These are phyloP conservation scores for Flaveria floridana DNA, from an alignment of 140 eudicot genomes.

Conservation along the genomic window DNA sequence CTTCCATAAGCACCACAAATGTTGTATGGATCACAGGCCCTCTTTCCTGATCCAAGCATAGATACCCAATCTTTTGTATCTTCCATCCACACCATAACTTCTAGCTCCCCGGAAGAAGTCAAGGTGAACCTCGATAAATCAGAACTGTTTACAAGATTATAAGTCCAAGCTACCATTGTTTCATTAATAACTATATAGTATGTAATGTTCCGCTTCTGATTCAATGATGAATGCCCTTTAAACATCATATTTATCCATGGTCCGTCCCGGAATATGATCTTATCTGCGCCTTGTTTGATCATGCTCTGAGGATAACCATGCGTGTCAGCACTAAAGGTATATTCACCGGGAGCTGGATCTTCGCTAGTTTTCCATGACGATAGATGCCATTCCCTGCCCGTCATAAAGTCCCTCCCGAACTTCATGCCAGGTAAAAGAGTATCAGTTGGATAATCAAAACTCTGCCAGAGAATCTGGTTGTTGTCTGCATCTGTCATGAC, in stretches of 20 bases:
- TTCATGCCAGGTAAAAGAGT: slow-evolving; percentile 43
- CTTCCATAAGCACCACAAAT: slow-evolving; percentile 38
- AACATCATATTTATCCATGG: slow-evolving; percentile 33
- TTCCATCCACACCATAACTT: slow-evolving; percentile 35
- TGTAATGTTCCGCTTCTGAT: slow-evolving; percentile 4
- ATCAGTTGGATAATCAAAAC: slow-evolving; percentile 50
- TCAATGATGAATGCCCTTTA: slow-evolving; percentile 24
- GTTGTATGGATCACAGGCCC: slow-evolving; percentile 34
- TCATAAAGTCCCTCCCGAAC: slow-evolving; percentile 5
- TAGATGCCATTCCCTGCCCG: slow-evolving; percentile 6
- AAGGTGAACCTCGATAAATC: slow-evolving; percentile 24
- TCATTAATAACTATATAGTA: slow-evolving; percentile 25
- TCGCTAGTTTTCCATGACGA: slow-evolving; percentile 19
- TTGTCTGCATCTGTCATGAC: slow-evolving; percentile 12
- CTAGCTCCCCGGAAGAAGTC: slow-evolving; percentile 23
- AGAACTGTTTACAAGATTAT: slow-evolving; percentile 11
- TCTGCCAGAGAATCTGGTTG: not conserved
- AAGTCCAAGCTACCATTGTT: slow-evolving; percentile 27
- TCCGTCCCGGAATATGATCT: slow-evolving; percentile 18
- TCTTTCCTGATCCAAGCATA: slow-evolving; percentile 2
- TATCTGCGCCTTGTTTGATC: slow-evolving; percentile 22
- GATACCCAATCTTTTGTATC: slow-evolving; percentile 19
- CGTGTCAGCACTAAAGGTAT: slow-evolving; percentile 21
- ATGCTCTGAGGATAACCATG: slow-evolving; percentile 38
- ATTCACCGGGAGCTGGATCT: slow-evolving; percentile 39